These are phyloP conservation scores for Suillus americanus DNA, from an alignment of 768 basidiomycete species.

Conservation along the genomic window DNA sequence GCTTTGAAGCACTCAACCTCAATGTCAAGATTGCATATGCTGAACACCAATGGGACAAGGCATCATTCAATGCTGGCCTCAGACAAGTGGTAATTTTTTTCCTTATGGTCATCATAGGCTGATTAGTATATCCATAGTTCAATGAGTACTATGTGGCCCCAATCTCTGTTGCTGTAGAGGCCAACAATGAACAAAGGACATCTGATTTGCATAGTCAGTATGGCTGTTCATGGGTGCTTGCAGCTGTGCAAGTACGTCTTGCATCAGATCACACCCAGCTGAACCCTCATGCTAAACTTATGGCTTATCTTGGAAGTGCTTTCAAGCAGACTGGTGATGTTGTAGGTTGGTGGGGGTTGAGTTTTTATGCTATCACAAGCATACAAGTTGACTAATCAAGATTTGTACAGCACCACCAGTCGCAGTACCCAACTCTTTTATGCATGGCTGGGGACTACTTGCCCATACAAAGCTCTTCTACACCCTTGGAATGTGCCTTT, in stretches of 20 bases:
- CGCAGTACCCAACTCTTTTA: too few species aligned
- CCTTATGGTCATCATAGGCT: not conserved
- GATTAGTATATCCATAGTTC: not conserved
- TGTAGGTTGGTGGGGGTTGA: too few species aligned
- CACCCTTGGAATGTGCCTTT: too few species aligned
- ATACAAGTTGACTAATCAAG: too few species aligned
- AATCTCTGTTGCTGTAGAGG: not conserved
- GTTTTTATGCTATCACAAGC: too few species aligned
- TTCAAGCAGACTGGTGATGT: too few species aligned
- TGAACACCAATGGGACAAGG: not conserved
- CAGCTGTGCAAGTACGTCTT: not conserved
- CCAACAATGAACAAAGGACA: not conserved
- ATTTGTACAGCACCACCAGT: too few species aligned
- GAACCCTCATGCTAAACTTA: not conserved
- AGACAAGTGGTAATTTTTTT: not conserved
- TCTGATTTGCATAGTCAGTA: not conserved
- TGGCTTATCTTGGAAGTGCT: too few species aligned
- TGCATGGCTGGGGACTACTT: too few species aligned
- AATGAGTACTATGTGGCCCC: not conserved
- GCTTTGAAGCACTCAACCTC: not conserved
- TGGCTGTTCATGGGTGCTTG: not conserved
- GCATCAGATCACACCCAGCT: not conserved
- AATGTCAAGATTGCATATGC: slow-evolving; percentile 5
- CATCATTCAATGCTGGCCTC: not conserved
- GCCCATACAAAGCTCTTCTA: too few species aligned